These are phyloP conservation scores for Tricladium varicosporioides DNA, from an alignment of 2,329 filamentous ascomycete genomes.

Conservation along the genomic window DNA sequence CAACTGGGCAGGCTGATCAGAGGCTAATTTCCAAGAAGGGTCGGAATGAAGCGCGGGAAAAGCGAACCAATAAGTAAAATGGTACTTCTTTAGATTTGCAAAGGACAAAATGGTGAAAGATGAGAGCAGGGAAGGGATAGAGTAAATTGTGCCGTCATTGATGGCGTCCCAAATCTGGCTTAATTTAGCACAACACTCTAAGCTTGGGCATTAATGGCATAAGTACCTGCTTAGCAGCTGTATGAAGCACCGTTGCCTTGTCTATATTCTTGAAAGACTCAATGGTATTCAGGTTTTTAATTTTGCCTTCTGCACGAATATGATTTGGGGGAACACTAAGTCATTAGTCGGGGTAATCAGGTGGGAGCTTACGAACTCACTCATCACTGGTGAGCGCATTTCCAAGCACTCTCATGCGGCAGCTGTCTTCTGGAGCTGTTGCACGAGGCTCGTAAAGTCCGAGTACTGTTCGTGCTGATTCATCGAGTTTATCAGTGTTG, in stretches of 20 bases:
- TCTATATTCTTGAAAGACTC: constrained; percentile 88
- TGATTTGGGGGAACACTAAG: constrained; percentile 64
- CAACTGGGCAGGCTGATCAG: constrained; percentile 52
- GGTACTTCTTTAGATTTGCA: constrained; percentile 96
- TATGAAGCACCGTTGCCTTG: constrained; percentile 73
- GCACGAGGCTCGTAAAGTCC: constrained; percentile 85
- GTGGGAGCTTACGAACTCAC: constrained; percentile 51
- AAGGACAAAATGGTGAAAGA: constrained; percentile 89
- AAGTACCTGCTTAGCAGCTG: constrained; percentile 73
- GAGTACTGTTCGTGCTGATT: constrained; percentile 81
- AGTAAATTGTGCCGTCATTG: constrained; percentile 93
- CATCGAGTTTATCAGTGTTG: constrained; percentile 94
- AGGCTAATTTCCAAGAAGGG: constrained; percentile 71
- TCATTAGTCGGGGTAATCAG: constrained; percentile 21
- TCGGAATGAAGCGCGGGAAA: constrained; percentile 92
- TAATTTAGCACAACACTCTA: constrained; percentile 13
- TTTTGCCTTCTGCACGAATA: constrained; percentile 86
- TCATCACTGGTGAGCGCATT: constrained; percentile 80
- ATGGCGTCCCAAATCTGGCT: constrained; percentile 95
- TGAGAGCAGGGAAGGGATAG: constrained; percentile 84
- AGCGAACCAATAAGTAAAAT: constrained; percentile 97
- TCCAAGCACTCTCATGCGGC: constrained; percentile 86
- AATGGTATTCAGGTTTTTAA: constrained; percentile 94
- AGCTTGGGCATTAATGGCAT: not conserved
- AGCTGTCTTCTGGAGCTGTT: constrained; percentile 71